Evolutionary conservation across 2,329 filamentous ascomycete species (phyloP).

Genomic region (Hypoxylon sp.): DNA sequence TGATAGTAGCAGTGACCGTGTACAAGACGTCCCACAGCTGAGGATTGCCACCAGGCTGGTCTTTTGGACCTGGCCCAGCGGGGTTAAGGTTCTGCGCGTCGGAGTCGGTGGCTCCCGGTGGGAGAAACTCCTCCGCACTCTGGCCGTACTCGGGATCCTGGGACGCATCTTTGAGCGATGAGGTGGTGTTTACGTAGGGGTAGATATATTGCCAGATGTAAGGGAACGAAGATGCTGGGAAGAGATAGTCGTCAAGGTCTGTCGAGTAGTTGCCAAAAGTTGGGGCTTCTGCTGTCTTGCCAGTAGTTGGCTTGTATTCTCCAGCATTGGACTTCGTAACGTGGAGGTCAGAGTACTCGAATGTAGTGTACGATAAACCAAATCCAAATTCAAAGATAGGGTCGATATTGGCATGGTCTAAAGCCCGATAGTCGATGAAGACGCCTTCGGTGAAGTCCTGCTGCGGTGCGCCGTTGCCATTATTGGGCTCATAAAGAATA

Average conservation of each 20-base stretch:
- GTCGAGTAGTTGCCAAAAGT: conserved; percentile 73
- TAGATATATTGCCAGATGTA: conserved; percentile 72
- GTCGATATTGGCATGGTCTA: conserved; percentile 74
- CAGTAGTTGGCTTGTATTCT: conserved; percentile 70
- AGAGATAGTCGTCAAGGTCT: conserved; percentile 73
- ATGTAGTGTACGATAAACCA: conserved; percentile 84
- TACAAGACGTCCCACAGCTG: conserved; percentile 77
- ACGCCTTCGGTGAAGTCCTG: conserved; percentile 80
- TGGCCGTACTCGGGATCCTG: conserved; percentile 71
- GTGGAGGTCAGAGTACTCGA: conserved; percentile 77
- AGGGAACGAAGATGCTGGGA: conserved; percentile 68
- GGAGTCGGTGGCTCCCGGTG: conserved; percentile 67
- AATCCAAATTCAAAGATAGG: conserved; percentile 86
- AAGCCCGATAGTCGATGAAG: conserved; percentile 84
- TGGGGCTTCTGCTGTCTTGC: conserved; percentile 73
- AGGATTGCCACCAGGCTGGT: conserved; percentile 72
- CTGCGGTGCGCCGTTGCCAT: conserved; percentile 74
- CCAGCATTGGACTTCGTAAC: conserved; percentile 64
- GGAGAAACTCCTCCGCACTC: conserved; percentile 70
- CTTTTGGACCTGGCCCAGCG: conserved; percentile 55
- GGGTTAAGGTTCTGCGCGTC: conserved; percentile 67
- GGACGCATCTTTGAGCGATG: conserved; percentile 67
- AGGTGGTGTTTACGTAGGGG: conserved; percentile 76
- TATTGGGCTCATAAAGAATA: conserved; percentile 76
- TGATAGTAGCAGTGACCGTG: conserved; percentile 74